These are phyloP conservation scores for Apiospora hydei DNA, from an alignment of 2,329 filamentous ascomycete genomes.

Conservation along the genomic window DNA sequence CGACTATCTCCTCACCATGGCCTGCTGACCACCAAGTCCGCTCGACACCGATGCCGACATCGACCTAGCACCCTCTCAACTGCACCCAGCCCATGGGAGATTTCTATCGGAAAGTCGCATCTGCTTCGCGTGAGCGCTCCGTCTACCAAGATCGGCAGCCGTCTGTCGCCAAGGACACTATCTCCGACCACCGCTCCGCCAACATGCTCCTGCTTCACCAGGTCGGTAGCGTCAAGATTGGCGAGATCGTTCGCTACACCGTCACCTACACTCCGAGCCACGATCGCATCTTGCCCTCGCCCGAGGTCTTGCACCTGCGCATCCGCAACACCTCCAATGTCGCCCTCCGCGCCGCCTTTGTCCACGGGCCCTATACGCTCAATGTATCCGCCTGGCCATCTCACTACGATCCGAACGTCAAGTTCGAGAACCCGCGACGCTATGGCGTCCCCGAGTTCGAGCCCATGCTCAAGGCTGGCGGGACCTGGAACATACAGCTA, in stretches of 20 bases:
- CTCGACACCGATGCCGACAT: neutral
- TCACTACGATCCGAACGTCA: constrained; percentile 82
- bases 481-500: constrained; percentile 82
- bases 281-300: constrained; percentile 89
- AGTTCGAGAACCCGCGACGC: constrained; percentile 71
- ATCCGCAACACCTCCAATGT: constrained; percentile 93
- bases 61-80: neutral
- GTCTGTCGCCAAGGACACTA: neutral
- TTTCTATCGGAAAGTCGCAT: constrained; percentile 16
- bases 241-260: constrained; percentile 90
- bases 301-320: constrained; percentile 80
- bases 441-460: constrained; percentile 91
- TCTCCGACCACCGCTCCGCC: constrained; percentile 24
- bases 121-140: constrained; percentile 13
- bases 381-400: constrained; percentile 87
- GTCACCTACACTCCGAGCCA: constrained; percentile 89
- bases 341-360: constrained; percentile 90
- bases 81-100: constrained; percentile 13
- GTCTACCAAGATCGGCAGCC: constrained; percentile 16
- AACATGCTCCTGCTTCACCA: constrained; percentile 91
- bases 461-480: constrained; percentile 94
- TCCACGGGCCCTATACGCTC: constrained; percentile 93
- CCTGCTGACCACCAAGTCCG: constrained; percentile 6
- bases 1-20: constrained; percentile 9
- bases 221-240: constrained; percentile 88